Conservation (phyloP, 495 filamentous ascomycete species). For the Trichoderma asperelloides region DNA sequence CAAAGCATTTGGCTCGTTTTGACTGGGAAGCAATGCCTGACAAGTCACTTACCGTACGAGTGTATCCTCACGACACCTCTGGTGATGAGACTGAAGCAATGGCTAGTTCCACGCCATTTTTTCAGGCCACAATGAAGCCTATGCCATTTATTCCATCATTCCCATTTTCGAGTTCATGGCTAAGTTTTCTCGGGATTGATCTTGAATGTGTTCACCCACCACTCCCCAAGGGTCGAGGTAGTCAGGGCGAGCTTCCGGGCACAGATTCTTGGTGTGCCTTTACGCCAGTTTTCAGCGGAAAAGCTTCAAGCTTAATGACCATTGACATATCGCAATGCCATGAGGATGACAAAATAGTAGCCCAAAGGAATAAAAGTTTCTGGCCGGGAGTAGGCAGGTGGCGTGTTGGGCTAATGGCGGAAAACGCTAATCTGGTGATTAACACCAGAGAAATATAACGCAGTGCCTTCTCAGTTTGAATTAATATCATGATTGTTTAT, state of each 20-base stretch:
- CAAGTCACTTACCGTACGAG: conserved; percentile 26
- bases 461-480: too few relatives aligned
- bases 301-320: conserved; percentile 22
- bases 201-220: conserved; percentile 33
- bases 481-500: too few relatives aligned
- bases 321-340: conserved; percentile 31
- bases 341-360: conserved; percentile 6
- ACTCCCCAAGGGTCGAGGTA: conserved; percentile 26
- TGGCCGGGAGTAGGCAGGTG: conserved; percentile 37
- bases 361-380: conserved; percentile 24
- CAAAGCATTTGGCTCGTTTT: conserved; percentile 45
- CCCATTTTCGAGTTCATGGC: conserved; percentile 26
- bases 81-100: conserved; percentile 20
- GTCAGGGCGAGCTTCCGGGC: conserved; percentile 25
- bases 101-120: conserved; percentile 22
- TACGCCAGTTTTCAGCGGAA: conserved; percentile 16
- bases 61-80: conserved; percentile 30
- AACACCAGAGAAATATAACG: neutral
- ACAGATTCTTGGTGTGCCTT: conserved; percentile 27
- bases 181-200: conserved; percentile 26
- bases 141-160: conserved; percentile 33
- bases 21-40: conserved; percentile 29
- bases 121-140: conserved; percentile 31
- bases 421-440: conserved; percentile 20
- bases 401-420: conserved; percentile 33